Conservation (phyloP, 257 asterid species). For the Jasminum sambac region DNA sequence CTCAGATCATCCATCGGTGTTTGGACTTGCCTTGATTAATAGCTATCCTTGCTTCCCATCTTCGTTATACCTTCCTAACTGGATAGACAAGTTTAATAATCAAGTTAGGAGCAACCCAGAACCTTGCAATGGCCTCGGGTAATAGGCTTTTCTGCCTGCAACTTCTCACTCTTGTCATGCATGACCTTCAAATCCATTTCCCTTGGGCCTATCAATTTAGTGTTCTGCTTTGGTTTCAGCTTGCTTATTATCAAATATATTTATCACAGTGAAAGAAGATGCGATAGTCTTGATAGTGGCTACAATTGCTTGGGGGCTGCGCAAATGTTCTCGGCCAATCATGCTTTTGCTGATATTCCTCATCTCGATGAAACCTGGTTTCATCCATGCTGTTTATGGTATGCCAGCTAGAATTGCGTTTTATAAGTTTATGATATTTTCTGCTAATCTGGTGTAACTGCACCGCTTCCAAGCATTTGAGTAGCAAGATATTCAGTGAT, state of each 20-base stretch:
- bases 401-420: constrained; percentile 35
- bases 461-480: constrained; percentile 8
- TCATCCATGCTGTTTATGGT: constrained; percentile 92
- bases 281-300: constrained; percentile 91
- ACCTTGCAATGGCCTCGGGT: constrained; percentile 4
- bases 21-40: constrained; percentile 15
- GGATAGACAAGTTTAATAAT: background rate
- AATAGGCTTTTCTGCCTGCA: background rate
- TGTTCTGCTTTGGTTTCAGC: constrained; percentile 16
- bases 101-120: constrained; percentile 16
- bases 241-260: constrained; percentile 11
- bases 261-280: constrained; percentile 81
- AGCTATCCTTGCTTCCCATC: background rate
- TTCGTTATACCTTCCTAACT: background rate
- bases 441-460: constrained; percentile 20
- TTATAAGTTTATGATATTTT: background rate
- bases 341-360: constrained; percentile 85
- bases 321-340: constrained; percentile 91
- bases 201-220: constrained; percentile 5
- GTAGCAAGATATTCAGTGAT: constrained; percentile 17
- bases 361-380: constrained; percentile 91
- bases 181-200: constrained; percentile 6
- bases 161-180: background rate
- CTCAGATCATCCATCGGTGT: background rate
- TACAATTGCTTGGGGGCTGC: constrained; percentile 96